These are phyloP conservation scores for Aspergillus jensenii DNA, from an alignment of 2,329 filamentous ascomycete species.

Conservation along the genomic window DNA sequence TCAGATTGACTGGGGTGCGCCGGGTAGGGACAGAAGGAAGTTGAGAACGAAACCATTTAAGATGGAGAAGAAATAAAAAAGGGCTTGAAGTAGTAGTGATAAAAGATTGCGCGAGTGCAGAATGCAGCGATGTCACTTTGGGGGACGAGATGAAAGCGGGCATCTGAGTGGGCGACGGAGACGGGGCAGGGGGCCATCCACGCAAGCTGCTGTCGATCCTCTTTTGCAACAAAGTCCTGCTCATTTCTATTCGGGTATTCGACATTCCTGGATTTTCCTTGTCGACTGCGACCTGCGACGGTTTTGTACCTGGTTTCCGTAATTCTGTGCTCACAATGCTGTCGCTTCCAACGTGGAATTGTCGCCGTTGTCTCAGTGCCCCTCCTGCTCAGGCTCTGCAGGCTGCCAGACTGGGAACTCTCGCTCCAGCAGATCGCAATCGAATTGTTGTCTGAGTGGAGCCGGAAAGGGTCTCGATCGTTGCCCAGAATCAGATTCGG, in stretches of 20 bases:
- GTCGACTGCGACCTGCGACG: too few relatives aligned
- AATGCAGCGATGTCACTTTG: constrained; percentile 4
- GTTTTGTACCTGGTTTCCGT: too few relatives aligned
- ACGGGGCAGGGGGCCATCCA: constrained; percentile 13
- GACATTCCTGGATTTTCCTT: too few relatives aligned
- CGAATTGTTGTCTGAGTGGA: constrained; percentile 4
- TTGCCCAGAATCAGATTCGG: constrained; percentile 12
- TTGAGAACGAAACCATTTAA: neutral
- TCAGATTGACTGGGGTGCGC: neutral
- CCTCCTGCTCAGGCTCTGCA: too few relatives aligned
- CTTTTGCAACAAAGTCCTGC: neutral
- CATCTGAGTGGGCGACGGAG: constrained; percentile 3
- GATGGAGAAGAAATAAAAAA: neutral
- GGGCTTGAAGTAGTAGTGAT: neutral
- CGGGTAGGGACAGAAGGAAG: neutral
- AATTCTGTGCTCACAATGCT: neutral
- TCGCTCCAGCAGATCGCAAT: neutral
- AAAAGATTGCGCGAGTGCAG: neutral
- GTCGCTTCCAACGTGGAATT: too few relatives aligned
- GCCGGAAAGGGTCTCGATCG: constrained; percentile 21
- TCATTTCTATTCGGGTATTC: neutral
- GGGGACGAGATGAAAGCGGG: constrained; percentile 3
- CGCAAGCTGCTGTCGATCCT: constrained; percentile 26
- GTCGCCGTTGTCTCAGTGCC: too few relatives aligned
- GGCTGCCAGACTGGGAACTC: neutral